phyloP scores from a whole-genome alignment of 139 green algal species.

The Gonium pectorale region DNA sequence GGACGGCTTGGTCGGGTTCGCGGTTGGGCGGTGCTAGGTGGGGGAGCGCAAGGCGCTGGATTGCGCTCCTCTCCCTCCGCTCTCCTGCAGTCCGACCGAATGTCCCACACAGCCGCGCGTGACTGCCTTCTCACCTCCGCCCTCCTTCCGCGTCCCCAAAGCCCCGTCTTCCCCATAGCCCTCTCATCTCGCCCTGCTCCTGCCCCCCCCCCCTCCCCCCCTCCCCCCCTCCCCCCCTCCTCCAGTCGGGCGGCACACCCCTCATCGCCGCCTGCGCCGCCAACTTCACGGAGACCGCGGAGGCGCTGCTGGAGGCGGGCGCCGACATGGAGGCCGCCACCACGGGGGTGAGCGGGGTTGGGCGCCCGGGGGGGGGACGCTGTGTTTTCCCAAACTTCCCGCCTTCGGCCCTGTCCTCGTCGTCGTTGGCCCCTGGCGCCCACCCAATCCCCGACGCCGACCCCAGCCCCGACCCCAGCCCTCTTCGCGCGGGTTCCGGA shows the following conservation, averaged over 20 bases:
- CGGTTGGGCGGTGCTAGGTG: not conserved
- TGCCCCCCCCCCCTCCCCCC: not conserved
- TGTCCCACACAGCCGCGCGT: not conserved
- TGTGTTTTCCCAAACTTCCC: not conserved
- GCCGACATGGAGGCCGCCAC: conserved; percentile 15
- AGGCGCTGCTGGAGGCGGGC: conserved; percentile 26
- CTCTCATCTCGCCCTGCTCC: not conserved
- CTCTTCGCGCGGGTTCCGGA: no score
- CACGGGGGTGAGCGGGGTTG: not conserved
- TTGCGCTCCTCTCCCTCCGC: not conserved
- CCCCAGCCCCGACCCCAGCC: not conserved
- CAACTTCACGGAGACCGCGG: conserved; percentile 33
- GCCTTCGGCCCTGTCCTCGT: no score
- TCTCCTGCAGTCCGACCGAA: not conserved
- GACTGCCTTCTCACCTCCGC: not conserved
- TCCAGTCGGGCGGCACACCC: conserved; percentile 5
- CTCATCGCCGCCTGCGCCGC: conserved; percentile 5
- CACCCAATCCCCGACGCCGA: not conserved
- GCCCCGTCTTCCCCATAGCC: not conserved
- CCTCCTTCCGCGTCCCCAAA: not conserved
- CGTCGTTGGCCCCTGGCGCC: no score
- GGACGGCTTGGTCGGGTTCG: not conserved
- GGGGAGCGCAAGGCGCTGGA: not conserved
- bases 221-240: not conserved
- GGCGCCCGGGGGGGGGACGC: not conserved